Conservation (phyloP, 2,329 filamentous ascomycete species). For the Monosporascus sp. region DNA sequence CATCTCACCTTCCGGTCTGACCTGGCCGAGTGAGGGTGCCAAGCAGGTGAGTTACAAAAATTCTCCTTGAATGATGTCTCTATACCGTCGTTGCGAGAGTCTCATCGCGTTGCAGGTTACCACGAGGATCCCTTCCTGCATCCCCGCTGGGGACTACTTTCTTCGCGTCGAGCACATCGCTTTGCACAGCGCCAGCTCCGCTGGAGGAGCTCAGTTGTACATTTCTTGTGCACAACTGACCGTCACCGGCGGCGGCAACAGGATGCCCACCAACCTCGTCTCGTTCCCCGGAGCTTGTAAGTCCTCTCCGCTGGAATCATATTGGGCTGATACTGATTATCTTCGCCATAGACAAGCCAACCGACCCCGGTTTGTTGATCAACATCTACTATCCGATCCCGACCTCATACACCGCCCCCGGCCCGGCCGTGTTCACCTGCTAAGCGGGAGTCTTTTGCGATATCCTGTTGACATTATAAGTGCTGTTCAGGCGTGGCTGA, state of each 20-base stretch:
- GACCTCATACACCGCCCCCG: constrained; percentile 30
- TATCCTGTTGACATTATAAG: no score
- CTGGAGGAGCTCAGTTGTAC: constrained; percentile 42
- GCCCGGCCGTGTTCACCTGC: constrained; percentile 23
- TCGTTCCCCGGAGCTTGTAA: constrained; percentile 37
- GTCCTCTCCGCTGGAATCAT: neutral
- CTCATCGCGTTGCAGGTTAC: constrained; percentile 22
- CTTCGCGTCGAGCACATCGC: constrained; percentile 45
- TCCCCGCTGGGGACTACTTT: constrained; percentile 45
- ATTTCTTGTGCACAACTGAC: constrained; percentile 33
- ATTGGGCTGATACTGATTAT: neutral
- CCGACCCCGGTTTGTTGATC: constrained; percentile 37
- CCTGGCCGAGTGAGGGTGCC: constrained; percentile 37
- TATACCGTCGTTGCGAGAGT: neutral
- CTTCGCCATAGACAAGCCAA: constrained; percentile 21
- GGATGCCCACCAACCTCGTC: constrained; percentile 30
- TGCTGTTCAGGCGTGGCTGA: no score
- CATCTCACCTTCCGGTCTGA: constrained; percentile 30
- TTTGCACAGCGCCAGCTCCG: constrained; percentile 36
- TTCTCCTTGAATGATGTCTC: no score
- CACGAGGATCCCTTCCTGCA: constrained; percentile 38
- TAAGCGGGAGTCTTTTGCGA: constrained; percentile 4
- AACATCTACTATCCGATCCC: constrained; percentile 40
- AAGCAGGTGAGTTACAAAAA: constrained; percentile 3
- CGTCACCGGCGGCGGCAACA: constrained; percentile 38